These are phyloP conservation scores for Apophysomyces variabilis DNA, from an alignment of 371 early-diverging fungal species.

Conservation along the genomic window DNA sequence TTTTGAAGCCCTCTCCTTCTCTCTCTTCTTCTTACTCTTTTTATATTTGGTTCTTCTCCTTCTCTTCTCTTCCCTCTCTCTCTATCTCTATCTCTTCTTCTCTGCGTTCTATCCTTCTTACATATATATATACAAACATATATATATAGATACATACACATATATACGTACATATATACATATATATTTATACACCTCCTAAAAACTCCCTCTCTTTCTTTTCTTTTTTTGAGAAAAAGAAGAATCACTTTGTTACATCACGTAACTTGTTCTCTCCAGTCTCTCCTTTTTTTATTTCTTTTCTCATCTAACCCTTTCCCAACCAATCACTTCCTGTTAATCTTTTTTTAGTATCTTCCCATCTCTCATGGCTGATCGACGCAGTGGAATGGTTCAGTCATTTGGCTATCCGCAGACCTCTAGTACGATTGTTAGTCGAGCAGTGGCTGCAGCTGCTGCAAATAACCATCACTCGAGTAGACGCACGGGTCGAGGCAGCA, in stretches of 20 bases:
- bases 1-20: background rate
- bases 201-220: slow-evolving; percentile 6
- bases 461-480: slow-evolving; percentile 48
- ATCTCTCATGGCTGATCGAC: slow-evolving; percentile 42
- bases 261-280: slow-evolving; percentile 2
- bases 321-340: background rate
- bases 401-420: slow-evolving; percentile 41
- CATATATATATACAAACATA: background rate
- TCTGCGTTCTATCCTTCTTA: background rate
- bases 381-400: slow-evolving; percentile 50
- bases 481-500: slow-evolving; percentile 40
- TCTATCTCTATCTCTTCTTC: background rate
- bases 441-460: slow-evolving; percentile 54
- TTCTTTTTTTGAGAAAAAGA: background rate
- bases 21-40: background rate
- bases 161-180: background rate
- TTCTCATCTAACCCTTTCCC: slow-evolving; percentile 8
- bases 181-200: slow-evolving; percentile 4
- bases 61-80: background rate
- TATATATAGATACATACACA: background rate
- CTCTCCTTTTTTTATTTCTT: background rate
- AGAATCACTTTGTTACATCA: background rate
- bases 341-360: slow-evolving; percentile 6
- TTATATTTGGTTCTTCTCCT: background rate
- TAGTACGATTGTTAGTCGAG: slow-evolving; percentile 41